Evolutionary conservation across 345 rosid genomes (phyloP).

Genomic region (Eucalyptus caleyi): DNA sequence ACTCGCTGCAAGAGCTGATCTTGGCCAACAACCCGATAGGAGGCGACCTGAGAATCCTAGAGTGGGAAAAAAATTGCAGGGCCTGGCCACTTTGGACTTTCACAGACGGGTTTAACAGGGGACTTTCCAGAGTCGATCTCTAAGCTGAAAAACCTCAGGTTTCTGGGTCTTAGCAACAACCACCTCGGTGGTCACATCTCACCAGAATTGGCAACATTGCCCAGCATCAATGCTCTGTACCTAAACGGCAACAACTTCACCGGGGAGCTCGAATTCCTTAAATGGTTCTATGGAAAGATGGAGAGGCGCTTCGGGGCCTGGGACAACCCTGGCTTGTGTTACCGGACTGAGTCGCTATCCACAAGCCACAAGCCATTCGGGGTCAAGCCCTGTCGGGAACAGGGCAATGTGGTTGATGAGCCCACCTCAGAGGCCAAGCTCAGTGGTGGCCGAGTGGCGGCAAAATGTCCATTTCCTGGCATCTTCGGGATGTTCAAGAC

Average conservation of each 20-base stretch:
- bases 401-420: constrained; percentile 5
- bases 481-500: constrained; percentile 33
- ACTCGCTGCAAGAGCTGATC: constrained; percentile 49
- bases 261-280: constrained; percentile 52
- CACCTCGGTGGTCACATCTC: constrained; percentile 47
- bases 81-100: constrained; percentile 53
- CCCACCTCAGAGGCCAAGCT: constrained; percentile 14
- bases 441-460: constrained; percentile 1
- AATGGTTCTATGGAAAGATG: constrained; percentile 43
- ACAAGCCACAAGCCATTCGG: constrained; percentile 38
- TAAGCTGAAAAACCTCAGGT: constrained; percentile 57
- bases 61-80: constrained; percentile 44
- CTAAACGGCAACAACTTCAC: constrained; percentile 72
- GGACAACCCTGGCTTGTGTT: constrained; percentile 78
- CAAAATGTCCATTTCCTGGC: constrained; percentile 8
- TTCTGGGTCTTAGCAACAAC: constrained; percentile 65
- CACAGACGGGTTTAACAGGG: constrained; percentile 35
- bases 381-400: constrained; percentile 47
- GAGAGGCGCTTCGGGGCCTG: constrained; percentile 80
- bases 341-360: constrained; percentile 14
- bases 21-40: constrained; percentile 49
- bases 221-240: constrained; percentile 48
- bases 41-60: constrained; percentile 32
- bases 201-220: constrained; percentile 48
- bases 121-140: constrained; percentile 50